Evolutionary conservation across 768 basidiomycete genomes (phyloP), one percentile per base, ranked within the genome.

Genomic region (Lactarius quietus): DNA sequence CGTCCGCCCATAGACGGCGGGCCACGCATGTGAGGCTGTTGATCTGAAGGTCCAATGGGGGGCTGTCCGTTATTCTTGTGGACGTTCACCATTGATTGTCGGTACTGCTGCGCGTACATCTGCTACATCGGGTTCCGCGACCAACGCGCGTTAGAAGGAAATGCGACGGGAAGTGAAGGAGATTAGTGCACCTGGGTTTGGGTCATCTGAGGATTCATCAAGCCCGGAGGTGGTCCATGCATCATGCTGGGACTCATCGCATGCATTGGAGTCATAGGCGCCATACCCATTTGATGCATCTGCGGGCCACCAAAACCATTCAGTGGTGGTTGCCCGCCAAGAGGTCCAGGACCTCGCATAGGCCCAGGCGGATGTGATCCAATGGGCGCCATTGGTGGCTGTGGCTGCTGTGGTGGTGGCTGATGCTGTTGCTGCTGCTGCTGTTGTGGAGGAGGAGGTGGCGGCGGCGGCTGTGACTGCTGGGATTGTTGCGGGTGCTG

Each of bases 361-460:
- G 73, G 69, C 1, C 73, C 69, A 58, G 76, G 77, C 9, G 75
- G 73, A 54, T 74, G 70, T 20, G 76, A 69, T 33, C 71, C 67
- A 65, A 79, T 78, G 2, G 80, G 75, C 17, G 74, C 68, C 71
- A 75, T 73, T 29, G 78, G 76, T 23, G 76, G 77, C n/a, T 74
- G 75, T 59, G 80, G 82, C 62, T 88, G 87, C 59, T 80, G 82
- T 72, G 87, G 87, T 60, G 79, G 70, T 17, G 61, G 62, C 26
- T 69, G 69, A 23, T 63, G 68, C 52, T 18, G 59, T 4, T 68
- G 72, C 39, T 66, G 70, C 31, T 52, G 59, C 2, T 62, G 70
- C 2, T 10, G 58, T 3, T 58, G 69, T 8, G 51, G 65, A 70
- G 51, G 74, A 36, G 74, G 75, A 57, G 72, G 75, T 45, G 73